phyloP scores from a whole-genome alignment of 2,329 filamentous ascomycete genomes.

The Apiospora rasikravindrae region DNA sequence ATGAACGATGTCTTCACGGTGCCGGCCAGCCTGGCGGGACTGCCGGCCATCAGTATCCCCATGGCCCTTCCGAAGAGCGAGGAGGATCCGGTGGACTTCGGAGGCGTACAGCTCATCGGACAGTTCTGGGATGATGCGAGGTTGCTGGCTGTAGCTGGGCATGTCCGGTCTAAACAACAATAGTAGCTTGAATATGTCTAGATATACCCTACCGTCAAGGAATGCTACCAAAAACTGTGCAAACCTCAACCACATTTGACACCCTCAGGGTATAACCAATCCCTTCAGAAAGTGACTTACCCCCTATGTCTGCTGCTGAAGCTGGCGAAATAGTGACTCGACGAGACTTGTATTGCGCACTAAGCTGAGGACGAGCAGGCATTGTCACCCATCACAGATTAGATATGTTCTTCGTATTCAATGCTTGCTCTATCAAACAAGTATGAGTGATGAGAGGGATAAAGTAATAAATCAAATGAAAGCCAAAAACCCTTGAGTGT shows the following conservation, averaged over 20 bases:
- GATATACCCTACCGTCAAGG: background rate
- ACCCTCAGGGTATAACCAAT: background rate
- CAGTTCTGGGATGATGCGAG: constrained; percentile 78
- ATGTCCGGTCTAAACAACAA: background rate
- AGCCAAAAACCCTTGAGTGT: background rate
- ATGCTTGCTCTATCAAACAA: constrained; percentile 7
- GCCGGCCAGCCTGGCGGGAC: constrained; percentile 87
- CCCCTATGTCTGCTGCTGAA: background rate
- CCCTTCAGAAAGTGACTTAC: too few relatives aligned
- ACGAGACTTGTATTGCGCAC: background rate
- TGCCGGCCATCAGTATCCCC: constrained; percentile 88
- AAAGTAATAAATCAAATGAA: constrained; percentile 5
- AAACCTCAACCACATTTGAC: background rate
- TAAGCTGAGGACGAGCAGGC: background rate
- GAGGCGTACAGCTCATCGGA: constrained; percentile 78
- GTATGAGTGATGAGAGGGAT: background rate
- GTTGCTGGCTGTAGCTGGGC: constrained; percentile 62
- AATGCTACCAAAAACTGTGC: background rate
- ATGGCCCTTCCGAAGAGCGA: constrained; percentile 47
- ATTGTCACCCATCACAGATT: background rate
- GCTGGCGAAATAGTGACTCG: background rate
- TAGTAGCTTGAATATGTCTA: background rate
- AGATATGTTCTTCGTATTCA: background rate
- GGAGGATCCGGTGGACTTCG: constrained; percentile 45
- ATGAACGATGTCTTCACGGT: constrained; percentile 97